These are phyloP conservation scores for Stromatinia cepivora DNA, from an alignment of 2,329 filamentous ascomycete genomes.

Conservation along the genomic window DNA sequence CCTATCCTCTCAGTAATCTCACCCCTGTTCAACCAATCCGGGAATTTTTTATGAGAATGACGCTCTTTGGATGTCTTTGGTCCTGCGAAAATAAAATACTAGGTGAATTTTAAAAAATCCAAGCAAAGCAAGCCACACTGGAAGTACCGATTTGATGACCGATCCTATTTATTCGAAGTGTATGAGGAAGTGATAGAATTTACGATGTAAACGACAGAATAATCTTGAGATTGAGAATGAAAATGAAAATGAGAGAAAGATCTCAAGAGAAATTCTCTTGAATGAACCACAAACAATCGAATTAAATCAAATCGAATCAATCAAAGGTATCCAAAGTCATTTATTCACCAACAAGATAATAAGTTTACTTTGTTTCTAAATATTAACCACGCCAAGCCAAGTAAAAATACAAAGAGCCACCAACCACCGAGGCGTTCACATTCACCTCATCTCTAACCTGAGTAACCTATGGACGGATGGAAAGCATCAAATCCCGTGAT, in stretches of 20 bases:
- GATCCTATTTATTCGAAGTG: background rate
- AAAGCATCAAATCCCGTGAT: background rate
- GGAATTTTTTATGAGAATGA: slow-evolving; percentile 7
- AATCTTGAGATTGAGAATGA: background rate
- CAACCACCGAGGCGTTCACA: no score
- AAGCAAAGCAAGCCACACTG: no score
- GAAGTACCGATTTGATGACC: no score
- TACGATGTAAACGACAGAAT: background rate
- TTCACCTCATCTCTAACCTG: background rate
- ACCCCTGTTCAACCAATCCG: background rate
- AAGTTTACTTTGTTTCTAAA: no score
- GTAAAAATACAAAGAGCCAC: background rate
- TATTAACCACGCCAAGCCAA: background rate
- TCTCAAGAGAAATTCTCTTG: no score
- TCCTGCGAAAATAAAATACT: background rate
- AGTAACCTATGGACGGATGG: background rate
- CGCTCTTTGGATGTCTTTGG: background rate
- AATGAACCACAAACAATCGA: background rate
- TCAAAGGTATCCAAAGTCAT: background rate
- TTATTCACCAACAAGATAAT: background rate
- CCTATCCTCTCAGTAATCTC: background rate
- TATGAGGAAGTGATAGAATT: background rate
- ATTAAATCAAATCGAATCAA: background rate
- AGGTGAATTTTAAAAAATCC: background rate
- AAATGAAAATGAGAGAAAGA: background rate